phyloP scores from a whole-genome alignment of 2,329 filamentous ascomycete species.

The Penicillium sp. region DNA sequence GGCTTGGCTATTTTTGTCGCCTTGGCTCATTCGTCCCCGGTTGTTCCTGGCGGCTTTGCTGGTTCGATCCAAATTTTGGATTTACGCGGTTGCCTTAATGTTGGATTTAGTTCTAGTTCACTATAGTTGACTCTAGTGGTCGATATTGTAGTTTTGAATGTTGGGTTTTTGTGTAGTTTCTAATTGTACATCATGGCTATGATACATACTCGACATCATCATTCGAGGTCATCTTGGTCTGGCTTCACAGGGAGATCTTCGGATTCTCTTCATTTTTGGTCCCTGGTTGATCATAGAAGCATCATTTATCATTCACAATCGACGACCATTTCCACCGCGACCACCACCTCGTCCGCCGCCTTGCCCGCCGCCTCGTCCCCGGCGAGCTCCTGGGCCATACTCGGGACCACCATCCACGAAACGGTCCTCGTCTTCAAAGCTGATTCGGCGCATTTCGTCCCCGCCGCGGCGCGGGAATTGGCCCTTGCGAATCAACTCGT shows the following conservation, averaged over 20 bases:
- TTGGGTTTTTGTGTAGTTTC: not conserved
- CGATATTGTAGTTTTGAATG: not conserved
- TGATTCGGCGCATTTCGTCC: constrained; percentile 71
- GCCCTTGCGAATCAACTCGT: constrained; percentile 50
- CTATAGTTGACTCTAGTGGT: not conserved
- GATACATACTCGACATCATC: constrained; percentile 23
- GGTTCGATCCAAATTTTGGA: not conserved
- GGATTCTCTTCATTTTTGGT: not conserved
- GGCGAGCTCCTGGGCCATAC: constrained; percentile 46
- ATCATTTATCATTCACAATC: not conserved
- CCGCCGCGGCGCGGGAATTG: constrained; percentile 46
- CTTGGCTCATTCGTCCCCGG: not conserved
- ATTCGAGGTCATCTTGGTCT: not conserved
- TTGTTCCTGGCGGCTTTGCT: constrained; percentile 10
- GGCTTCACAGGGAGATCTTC: not conserved
- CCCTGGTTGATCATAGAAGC: not conserved
- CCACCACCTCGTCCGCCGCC: constrained; percentile 35
- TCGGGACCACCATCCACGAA: constrained; percentile 77
- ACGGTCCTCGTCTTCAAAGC: constrained; percentile 69
- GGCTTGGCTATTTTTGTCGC: constrained; percentile 24
- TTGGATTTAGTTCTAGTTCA: not conserved
- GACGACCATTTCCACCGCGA: constrained; percentile 16
- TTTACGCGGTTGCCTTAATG: not conserved
- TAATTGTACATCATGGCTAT: constrained; percentile 16
- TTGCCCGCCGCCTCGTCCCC: constrained; percentile 33